phyloP scores from a whole-genome alignment of 768 basidiomycete species.

The Pisolithus albus region DNA sequence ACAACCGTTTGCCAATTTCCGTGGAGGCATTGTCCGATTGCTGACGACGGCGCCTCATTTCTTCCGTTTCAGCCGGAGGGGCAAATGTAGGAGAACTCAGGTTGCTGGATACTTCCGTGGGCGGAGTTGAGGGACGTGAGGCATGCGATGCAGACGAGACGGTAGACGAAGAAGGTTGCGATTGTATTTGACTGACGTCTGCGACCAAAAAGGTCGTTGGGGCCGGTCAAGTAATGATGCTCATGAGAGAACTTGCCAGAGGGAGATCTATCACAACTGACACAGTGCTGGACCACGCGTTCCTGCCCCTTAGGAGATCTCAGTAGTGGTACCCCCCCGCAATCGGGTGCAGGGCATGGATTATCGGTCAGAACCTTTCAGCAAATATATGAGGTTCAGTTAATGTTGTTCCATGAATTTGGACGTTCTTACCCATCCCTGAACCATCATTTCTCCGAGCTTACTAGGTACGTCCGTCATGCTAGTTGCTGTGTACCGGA shows the following conservation, averaged over 20 bases:
- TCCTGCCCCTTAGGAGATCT: conserved; percentile 52
- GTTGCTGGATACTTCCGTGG: conserved; percentile 63
- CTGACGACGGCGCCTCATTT: conserved; percentile 58
- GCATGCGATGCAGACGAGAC: conserved; percentile 42
- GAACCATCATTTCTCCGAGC: conserved; percentile 67
- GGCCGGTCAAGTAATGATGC: background rate
- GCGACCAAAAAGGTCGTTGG: conserved; percentile 11
- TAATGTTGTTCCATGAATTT: background rate
- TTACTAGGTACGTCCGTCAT: conserved; percentile 52
- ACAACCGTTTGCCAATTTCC: conserved; percentile 69
- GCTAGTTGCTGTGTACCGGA: conserved; percentile 8
- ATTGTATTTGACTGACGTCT: conserved; percentile 17
- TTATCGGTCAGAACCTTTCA: conserved; percentile 57
- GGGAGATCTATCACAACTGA: conserved; percentile 46
- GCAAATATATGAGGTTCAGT: background rate
- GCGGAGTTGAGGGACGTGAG: conserved; percentile 68
- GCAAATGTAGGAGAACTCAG: conserved; percentile 59
- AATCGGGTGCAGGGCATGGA: conserved; percentile 49
- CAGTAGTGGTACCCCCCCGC: conserved; percentile 61
- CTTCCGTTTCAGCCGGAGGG: conserved; percentile 59
- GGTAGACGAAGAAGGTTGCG: conserved; percentile 33
- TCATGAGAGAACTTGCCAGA: conserved; percentile 22
- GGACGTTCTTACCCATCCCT: conserved; percentile 56
- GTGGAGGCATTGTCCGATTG: conserved; percentile 78
- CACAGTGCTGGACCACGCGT: conserved; percentile 51